A percentile compares a stretch with the other conserved stretches of the same genome.
Conservation (phyloP, 2,329 filamentous ascomycete species). For the Ophiostoma sp. region DNA sequence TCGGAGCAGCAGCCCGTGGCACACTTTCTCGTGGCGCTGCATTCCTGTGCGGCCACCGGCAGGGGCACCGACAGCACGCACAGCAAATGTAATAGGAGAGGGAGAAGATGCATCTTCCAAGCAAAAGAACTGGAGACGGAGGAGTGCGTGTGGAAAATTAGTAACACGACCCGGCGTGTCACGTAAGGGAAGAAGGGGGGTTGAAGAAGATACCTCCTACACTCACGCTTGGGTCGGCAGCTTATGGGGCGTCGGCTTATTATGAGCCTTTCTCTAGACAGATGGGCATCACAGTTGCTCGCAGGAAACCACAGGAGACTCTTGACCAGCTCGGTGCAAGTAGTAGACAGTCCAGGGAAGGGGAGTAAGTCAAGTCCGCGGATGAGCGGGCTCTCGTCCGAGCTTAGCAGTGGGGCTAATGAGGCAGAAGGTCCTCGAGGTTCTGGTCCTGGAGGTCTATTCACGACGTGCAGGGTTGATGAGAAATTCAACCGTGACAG, state of each 20-base stretch:
- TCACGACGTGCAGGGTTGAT: background rate
- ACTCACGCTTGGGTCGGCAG: background rate
- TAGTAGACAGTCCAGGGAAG: background rate
- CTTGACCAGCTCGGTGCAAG: too few species aligned
- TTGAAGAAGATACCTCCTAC: too few species aligned
- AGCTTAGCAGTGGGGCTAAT: background rate
- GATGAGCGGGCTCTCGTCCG: background rate
- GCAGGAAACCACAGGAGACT: too few species aligned
- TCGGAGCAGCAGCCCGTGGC: background rate
- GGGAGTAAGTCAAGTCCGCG: background rate
- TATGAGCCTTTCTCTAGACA: background rate
- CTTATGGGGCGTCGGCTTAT: background rate
- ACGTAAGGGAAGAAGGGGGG: background rate
- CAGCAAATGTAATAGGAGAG: background rate
- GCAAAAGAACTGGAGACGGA: background rate
- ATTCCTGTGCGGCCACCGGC: background rate
- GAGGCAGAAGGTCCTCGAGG: background rate
- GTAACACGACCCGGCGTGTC: background rate
- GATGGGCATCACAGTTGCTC: background rate
- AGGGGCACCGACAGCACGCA: background rate
- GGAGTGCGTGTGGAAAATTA: background rate
- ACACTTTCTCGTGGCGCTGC: background rate
- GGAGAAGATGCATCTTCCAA: background rate
- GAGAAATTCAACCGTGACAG: background rate
- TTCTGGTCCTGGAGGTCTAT: too few species aligned